Evolutionary conservation across 345 rosid genomes (phyloP).

Genomic region (Boechera stricta): DNA sequence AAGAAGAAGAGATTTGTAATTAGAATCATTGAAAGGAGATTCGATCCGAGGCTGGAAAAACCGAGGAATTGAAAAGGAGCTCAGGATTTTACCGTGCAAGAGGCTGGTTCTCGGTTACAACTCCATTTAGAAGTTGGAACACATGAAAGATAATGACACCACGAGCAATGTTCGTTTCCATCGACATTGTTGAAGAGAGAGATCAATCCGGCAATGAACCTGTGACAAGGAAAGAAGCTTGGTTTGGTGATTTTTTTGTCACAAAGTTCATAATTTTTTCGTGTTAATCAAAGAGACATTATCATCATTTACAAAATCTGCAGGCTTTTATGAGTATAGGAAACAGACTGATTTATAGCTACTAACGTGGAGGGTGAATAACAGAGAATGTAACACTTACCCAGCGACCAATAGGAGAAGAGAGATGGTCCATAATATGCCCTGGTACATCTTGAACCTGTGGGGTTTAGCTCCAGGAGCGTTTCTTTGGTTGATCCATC

Average conservation of each 20-base stretch:
- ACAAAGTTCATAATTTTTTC: not conserved
- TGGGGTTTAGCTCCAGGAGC: constrained; percentile 49
- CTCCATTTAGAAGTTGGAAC: constrained; percentile 91
- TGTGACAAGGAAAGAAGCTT: constrained; percentile 46
- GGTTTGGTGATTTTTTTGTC: not conserved
- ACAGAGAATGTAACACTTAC: constrained; percentile 53
- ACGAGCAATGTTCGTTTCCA: constrained; percentile 91
- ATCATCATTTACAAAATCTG: not conserved
- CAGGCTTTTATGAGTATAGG: not conserved
- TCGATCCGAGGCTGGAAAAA: not conserved
- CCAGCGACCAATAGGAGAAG: constrained; percentile 67
- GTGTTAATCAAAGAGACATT: not conserved
- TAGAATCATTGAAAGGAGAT: not conserved
- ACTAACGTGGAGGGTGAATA: not conserved
- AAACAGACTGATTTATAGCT: not conserved
- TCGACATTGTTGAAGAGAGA: constrained; percentile 78
- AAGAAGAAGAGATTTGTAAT: not conserved
- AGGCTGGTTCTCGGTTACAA: constrained; percentile 68
- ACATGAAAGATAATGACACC: constrained; percentile 97
- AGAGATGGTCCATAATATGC: constrained; percentile 76
- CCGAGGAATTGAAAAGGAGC: no score
- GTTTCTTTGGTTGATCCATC: constrained; percentile 71
- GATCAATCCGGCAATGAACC: constrained; percentile 64
- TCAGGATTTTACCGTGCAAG: constrained; percentile 62
- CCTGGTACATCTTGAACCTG: constrained; percentile 77